Evolutionary conservation across 2,329 filamentous ascomycete species (phyloP), one percentile per base, ranked within the genome.

Genomic region (Aquanectria penicillioides): DNA sequence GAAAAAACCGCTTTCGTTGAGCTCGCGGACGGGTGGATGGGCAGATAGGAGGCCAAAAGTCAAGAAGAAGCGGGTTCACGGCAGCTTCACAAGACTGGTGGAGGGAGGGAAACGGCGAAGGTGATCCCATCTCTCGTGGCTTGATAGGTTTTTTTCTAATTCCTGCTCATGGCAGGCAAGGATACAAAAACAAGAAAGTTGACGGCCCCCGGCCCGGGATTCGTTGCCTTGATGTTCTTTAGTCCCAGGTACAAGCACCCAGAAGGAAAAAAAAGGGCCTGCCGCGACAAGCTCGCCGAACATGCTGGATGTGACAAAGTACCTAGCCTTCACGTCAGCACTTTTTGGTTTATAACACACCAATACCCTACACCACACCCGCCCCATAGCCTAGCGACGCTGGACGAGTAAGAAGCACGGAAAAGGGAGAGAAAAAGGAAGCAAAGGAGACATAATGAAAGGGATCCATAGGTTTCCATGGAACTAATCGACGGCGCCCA

Each of bases 121-220:
- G 28, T 34, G 15, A 37, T 29, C 36, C 18, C 36, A 26, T 23
- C 10, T 36, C 36, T 25, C 26, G 36, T 43, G 49, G 26, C 20
- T 43, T 52, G 28, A 37, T 36, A n/a, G 20, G 34, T 17, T 28
- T 41, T 20, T 5, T 23, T 26, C 11, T 38, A 5, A 3, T 38
- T 41, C 17, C 26, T 41, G 15, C 26, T 41, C 22, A 23, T 36
- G 37, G 20, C 15, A 20, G 8, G 37, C 33, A 50, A 50, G 47
- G 47, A 31, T 50, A 36, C 25, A 15, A 50, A 41, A 43, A 43
- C 36, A 43, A 34, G 49, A 52, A 52, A 52, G 37, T 43, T 34
- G 37, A 37, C 37, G 36, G 34, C n/a, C n/a, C n/a, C n/a, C n/a
- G n/a, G n/a, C n/a, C n/a, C n/a, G n/a, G n/a, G n/a, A n/a, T n/a